Conservation (phyloP, 805 yeast genomes). For the Blastobotrys muscicola region DNA sequence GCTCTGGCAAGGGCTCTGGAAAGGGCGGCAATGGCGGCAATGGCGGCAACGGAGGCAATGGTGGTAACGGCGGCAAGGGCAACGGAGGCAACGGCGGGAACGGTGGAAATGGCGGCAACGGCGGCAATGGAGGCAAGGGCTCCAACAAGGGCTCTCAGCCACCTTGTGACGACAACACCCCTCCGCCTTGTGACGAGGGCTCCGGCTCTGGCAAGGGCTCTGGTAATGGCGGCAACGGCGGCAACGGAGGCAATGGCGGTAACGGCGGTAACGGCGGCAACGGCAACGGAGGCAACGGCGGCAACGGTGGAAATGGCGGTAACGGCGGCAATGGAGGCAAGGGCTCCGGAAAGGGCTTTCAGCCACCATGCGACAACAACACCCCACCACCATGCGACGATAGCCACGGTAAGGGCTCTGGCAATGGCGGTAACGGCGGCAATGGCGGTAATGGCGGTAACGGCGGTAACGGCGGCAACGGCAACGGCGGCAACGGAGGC, state of each 20-base stretch:
- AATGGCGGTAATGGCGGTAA: not conserved
- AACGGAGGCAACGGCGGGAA: constrained; percentile 1
- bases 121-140: not conserved
- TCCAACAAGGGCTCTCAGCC: not conserved
- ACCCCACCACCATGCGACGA: too few species aligned
- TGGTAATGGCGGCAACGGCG: constrained; percentile 1
- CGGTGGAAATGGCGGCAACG: constrained; percentile 2
- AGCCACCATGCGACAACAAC: too few species aligned
- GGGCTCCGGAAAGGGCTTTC: too few species aligned
- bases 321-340: not conserved
- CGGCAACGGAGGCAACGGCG: constrained; percentile 2
- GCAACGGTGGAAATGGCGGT: constrained; percentile 1
- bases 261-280: constrained; percentile 2
- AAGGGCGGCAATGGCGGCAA: constrained; percentile 2
- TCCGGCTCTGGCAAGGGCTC: not conserved
- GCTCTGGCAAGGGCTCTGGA: not conserved
- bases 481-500: not conserved
- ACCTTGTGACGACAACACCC: not conserved
- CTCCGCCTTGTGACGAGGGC: not conserved
- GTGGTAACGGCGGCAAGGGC: constrained; percentile 1
- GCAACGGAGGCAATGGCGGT: not conserved
- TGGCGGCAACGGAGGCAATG: constrained; percentile 2
- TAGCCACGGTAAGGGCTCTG: not conserved
- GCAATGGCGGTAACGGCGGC: not conserved
- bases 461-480: not conserved